Evolutionary conservation across 1,139 yeast genomes (phyloP).

Genomic region (Yamadazyma spencermartinsiae): DNA sequence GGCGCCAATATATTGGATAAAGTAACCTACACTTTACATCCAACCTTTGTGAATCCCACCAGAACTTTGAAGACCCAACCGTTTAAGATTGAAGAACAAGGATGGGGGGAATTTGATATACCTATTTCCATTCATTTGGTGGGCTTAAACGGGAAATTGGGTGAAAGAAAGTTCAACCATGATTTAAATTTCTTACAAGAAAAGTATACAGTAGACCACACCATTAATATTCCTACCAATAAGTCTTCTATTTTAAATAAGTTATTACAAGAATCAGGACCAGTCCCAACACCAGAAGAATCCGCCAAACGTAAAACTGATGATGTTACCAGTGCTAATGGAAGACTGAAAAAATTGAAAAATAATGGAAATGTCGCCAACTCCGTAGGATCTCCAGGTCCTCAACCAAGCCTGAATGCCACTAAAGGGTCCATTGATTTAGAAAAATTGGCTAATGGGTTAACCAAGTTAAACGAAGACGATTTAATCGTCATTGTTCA

Average conservation of each 20-base stretch:
- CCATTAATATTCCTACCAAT: slow-evolving; percentile 70
- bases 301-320: slow-evolving; percentile 30
- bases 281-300: slow-evolving; percentile 58
- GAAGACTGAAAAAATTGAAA: slow-evolving; percentile 68
- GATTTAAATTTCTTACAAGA: slow-evolving; percentile 85
- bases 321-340: slow-evolving; percentile 23
- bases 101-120: slow-evolving; percentile 98
- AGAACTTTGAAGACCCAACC: slow-evolving; percentile 82
- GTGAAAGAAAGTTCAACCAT: slow-evolving; percentile 82
- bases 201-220: slow-evolving; percentile 76
- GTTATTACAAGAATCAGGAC: slow-evolving; percentile 77
- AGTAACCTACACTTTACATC: slow-evolving; percentile 91
- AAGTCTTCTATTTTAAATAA: slow-evolving; percentile 69
- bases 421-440: slow-evolving; percentile 77
- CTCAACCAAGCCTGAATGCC: slow-evolving; percentile 27
- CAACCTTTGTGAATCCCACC: slow-evolving; percentile 88
- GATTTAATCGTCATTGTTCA: slow-evolving; percentile 93
- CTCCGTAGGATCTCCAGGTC: slow-evolving; percentile 1
- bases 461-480: slow-evolving; percentile 87
- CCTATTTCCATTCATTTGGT: slow-evolving; percentile 75
- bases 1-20: slow-evolving; percentile 90
- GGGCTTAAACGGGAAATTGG: slow-evolving; percentile 69
- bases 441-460: slow-evolving; percentile 86
- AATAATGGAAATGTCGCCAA: slow-evolving; percentile 24
- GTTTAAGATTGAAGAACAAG: slow-evolving; percentile 88